Percentiles rank a stretch among this genome's conserved stretches.
These are phyloP conservation scores for Candida michaelii DNA, from an alignment of 805 yeast genomes.

Conservation along the genomic window DNA sequence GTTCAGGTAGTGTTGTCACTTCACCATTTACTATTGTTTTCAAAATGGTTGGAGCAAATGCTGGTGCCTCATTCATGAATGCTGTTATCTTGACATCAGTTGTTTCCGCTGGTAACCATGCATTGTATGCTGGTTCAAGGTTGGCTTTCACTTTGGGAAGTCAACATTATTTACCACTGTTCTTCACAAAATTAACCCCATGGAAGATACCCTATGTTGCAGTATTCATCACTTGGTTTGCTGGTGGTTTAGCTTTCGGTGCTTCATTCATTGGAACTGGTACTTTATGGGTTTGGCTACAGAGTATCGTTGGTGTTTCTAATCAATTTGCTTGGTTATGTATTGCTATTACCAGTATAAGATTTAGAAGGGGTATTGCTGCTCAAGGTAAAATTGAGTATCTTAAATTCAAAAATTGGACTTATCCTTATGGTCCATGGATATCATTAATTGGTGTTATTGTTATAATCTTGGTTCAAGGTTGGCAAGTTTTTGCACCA, in stretches of 20 bases:
- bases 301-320: constrained; percentile 52
- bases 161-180: constrained; percentile 47
- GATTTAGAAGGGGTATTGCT: constrained; percentile 48
- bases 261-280: constrained; percentile 57
- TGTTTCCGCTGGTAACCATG: constrained; percentile 56
- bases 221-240: constrained; percentile 49
- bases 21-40: constrained; percentile 46
- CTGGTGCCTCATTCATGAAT: constrained; percentile 46
- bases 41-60: constrained; percentile 43
- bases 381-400: constrained; percentile 44
- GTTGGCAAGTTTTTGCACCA: constrained; percentile 52
- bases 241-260: constrained; percentile 61
- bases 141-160: constrained; percentile 50
- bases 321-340: constrained; percentile 53
- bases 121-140: constrained; percentile 51
- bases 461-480: constrained; percentile 51
- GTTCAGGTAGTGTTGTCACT: constrained; percentile 27
- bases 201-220: constrained; percentile 51
- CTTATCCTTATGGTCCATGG: constrained; percentile 53
- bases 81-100: constrained; percentile 57
- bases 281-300: constrained; percentile 53
- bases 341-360: constrained; percentile 48
- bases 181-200: constrained; percentile 43
- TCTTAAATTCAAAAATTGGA: constrained; percentile 46
- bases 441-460: constrained; percentile 42